phyloP scores from a whole-genome alignment of 441 rosid genomes.

The Erysimum cheiri region DNA sequence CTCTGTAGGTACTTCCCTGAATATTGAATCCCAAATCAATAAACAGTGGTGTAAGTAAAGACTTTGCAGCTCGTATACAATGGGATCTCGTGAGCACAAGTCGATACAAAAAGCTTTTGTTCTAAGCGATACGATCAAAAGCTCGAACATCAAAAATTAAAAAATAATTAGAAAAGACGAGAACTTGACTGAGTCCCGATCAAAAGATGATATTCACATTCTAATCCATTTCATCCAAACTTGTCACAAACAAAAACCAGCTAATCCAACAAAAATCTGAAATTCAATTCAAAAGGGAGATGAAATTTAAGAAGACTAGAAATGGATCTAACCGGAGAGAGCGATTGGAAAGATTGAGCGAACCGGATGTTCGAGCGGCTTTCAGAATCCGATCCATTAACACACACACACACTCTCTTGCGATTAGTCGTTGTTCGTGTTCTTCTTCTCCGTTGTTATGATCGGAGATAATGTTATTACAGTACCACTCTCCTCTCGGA shows the following conservation, averaged over 20 bases:
- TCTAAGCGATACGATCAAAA: constrained; percentile 7
- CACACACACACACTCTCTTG: constrained; percentile 8
- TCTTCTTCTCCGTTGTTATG: constrained; percentile 27
- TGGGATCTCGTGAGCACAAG: constrained; percentile 23
- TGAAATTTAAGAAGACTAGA: background rate
- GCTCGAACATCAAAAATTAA: background rate
- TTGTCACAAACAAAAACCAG: constrained; percentile 1
- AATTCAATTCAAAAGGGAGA: background rate
- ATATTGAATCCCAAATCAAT: constrained; percentile 24
- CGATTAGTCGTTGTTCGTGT: constrained; percentile 1
- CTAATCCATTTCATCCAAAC: constrained; percentile 11
- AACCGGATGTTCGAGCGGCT: constrained; percentile 87
- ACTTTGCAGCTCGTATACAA: constrained; percentile 28
- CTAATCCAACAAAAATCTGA: background rate
- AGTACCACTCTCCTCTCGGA: constrained; percentile 10
- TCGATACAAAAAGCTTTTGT: background rate
- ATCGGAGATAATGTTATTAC: constrained; percentile 25
- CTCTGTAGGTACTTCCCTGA: constrained; percentile 79
- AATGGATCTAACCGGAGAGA: constrained; percentile 63
- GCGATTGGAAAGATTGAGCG: constrained; percentile 92
- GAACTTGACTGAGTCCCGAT: constrained; percentile 21
- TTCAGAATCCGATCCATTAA: constrained; percentile 82
- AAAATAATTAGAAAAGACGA: background rate
- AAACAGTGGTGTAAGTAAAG: constrained; percentile 12
- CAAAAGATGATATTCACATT: constrained; percentile 32